Base-by-base conservation (phyloP, 2,329 filamentous ascomycete species). In the Drechslerella coelobrocha region DNA sequence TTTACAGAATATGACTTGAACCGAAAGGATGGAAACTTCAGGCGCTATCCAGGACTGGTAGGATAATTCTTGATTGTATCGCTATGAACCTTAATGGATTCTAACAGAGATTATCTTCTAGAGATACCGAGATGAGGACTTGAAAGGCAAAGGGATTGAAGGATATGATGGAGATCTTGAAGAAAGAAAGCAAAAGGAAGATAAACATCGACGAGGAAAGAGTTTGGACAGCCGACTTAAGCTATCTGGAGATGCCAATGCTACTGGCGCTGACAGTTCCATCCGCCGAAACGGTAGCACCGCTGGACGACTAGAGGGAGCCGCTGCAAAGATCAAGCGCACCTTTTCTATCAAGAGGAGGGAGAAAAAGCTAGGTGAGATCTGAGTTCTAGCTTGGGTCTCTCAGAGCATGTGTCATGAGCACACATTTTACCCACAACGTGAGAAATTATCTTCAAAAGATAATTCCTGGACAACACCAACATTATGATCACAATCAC, bases 61-160 rank as follows among this genome's bases (percentile, higher is more conserved):
- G 19, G 31, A 1, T 21, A 60, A 23, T 10, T 5, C n/a, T 24
- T 21, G 10, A 19, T 48, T 7, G 9, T 24, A 21, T n/a, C n/a
- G n/a, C n/a, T 12, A 9, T 5, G 5, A 6, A n/a, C 27, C 2
- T 27, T 3, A 27, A n/a, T 51, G 23, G 27, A 50, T 39, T 41
- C 53, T 57, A 37, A 62, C 27, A 3, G 23, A 17, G 27, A 45
- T 12, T 31, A 29, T 50, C 23, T 17, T 37, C n/a, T 61, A 72
- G 68, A 23, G 23, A 72, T 72, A 72, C 48, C 66, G 68, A 41
- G 68, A 72, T 52, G 68, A 66, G 43, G 68, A 72, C 17, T 23
- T 72, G 34, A 72, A 72, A 19, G 68, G 68, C 4, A 72, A 72
- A 21, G 68, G 68, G 6, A 72, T 72, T 41, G 68, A 52, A 47